Conservation (phyloP, 1,139 yeast species). For the Protomyces inundatus region DNA sequence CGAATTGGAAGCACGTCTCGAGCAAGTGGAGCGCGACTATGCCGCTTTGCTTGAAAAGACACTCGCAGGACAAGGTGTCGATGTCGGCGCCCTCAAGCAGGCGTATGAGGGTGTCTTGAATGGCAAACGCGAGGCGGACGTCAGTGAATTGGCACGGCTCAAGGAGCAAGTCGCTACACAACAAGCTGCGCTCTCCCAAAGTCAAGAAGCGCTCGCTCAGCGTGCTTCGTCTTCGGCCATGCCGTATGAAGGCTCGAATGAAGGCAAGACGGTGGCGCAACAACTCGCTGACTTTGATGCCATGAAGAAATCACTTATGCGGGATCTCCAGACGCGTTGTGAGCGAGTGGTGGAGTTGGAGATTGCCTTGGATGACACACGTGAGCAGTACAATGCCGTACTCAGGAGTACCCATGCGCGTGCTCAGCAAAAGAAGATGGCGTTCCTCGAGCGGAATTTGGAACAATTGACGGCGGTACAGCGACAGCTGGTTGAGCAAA, state of each 20-base stretch:
- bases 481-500: constrained; percentile 47
- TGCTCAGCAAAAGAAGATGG: constrained; percentile 41
- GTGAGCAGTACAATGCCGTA: constrained; percentile 39
- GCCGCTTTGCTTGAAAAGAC: constrained; percentile 10
- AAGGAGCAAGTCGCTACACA: constrained; percentile 23
- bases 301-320: constrained; percentile 41
- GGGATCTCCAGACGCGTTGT: constrained; percentile 45
- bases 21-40: constrained; percentile 3
- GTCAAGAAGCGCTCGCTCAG: not conserved
- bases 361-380: constrained; percentile 41
- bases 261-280: constrained; percentile 13
- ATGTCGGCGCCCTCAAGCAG: constrained; percentile 2
- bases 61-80: constrained; percentile 8
- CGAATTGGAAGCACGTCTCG: constrained; percentile 16
- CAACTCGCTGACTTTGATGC: constrained; percentile 35
- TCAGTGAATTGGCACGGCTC: constrained; percentile 26
- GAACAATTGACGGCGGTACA: constrained; percentile 45
- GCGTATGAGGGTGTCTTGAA: not conserved
- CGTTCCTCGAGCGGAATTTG: constrained; percentile 46
- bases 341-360: constrained; percentile 45
- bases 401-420: constrained; percentile 36
- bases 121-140: not conserved
- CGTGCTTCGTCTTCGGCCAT: not conserved
- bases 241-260: not conserved
- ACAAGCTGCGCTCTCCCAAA: constrained; percentile 14